Evolutionary conservation across 2,329 filamentous ascomycete species (phyloP).

Genomic region (Cladosporium austrohemisphaericum): DNA sequence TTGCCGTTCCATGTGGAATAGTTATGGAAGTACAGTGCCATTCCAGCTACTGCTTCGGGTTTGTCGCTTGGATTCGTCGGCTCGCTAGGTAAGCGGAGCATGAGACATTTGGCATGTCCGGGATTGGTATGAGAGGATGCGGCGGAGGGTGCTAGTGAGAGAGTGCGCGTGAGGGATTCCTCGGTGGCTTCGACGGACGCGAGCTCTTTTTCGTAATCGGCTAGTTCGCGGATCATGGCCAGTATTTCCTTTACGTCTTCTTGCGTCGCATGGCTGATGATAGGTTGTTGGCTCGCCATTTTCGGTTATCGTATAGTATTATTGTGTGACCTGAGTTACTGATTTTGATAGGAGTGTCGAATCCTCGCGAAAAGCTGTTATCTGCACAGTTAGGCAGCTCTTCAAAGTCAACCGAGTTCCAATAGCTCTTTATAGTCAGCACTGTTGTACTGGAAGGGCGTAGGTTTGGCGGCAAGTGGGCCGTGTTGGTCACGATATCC

Average conservation of each 20-base stretch:
- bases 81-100: conserved; percentile 46
- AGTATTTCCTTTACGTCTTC: conserved; percentile 80
- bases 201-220: conserved; percentile 78
- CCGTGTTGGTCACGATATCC: not conserved
- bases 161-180: conserved; percentile 65
- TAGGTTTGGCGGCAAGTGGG: conserved; percentile 1
- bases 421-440: not conserved
- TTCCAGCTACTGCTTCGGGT: conserved; percentile 55
- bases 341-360: too few relatives aligned
- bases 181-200: conserved; percentile 74
- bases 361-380: too few relatives aligned
- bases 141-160: conserved; percentile 64
- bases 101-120: conserved; percentile 71
- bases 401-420: not conserved
- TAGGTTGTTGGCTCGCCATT: conserved; percentile 9
- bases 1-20: conserved; percentile 90
- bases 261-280: conserved; percentile 9
- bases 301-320: not conserved
- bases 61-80: conserved; percentile 42
- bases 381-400: too few relatives aligned
- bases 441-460: conserved; percentile 11
- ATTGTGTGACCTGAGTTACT: too few relatives aligned
- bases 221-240: conserved; percentile 75
- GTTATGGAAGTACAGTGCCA: conserved; percentile 93
- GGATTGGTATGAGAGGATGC: conserved; percentile 32